Conservation (phyloP, 345 rosid genomes). For the Pistacia integerrima region DNA sequence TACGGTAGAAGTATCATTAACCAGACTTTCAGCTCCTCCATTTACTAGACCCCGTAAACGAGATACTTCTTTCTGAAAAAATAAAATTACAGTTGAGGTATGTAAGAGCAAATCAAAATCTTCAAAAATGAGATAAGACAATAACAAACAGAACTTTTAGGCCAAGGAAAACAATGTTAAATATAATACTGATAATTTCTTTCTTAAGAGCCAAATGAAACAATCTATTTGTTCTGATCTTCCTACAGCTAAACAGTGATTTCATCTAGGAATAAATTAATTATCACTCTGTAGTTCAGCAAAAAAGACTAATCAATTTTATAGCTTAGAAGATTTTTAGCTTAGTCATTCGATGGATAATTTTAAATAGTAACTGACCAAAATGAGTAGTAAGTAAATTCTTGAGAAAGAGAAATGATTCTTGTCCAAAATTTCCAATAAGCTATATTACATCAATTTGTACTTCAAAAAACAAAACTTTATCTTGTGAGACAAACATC, state of each 20-base stretch:
- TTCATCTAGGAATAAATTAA: background rate
- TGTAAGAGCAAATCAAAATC: constrained; percentile 13
- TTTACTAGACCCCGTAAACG: constrained; percentile 52
- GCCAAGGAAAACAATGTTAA: background rate
- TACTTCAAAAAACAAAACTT: background rate
- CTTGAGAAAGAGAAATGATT: background rate
- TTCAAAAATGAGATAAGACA: background rate
- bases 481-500: background rate
- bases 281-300: background rate
- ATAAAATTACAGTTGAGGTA: constrained; percentile 19
- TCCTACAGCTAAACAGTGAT: background rate
- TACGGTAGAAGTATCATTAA: constrained; percentile 43
- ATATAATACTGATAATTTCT: background rate
- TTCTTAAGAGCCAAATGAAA: background rate
- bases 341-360: background rate
- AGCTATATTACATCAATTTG: background rate
- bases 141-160: background rate
- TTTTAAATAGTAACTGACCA: background rate
- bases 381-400: background rate
- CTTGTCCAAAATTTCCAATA: background rate
- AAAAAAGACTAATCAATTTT: too few species aligned
- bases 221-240: background rate
- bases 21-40: constrained; percentile 62
- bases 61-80: constrained; percentile 79
- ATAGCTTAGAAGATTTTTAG: background rate